A percentile compares a stretch with the other conserved stretches of the same genome.
Conservation (phyloP, 306 rosid genomes). For the Gynostemma pentaphyllum region DNA sequence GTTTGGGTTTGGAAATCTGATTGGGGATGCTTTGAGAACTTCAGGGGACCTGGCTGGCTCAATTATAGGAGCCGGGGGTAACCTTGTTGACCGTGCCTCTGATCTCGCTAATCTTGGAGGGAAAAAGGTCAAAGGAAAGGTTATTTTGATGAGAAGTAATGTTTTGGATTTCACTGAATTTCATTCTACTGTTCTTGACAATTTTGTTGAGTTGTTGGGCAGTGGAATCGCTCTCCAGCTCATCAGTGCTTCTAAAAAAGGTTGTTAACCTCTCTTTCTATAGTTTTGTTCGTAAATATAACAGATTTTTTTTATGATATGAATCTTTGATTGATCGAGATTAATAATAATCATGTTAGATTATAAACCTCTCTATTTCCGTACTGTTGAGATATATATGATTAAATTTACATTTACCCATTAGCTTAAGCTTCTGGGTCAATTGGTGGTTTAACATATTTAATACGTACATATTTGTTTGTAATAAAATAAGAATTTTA, state of each 20-base stretch:
- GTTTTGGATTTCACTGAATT: slow-evolving; percentile 63
- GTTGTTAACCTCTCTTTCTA: too few relatives aligned
- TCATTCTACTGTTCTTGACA: slow-evolving; percentile 36
- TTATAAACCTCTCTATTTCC: too few relatives aligned
- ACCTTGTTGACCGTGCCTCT: not conserved
- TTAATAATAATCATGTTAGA: too few relatives aligned
- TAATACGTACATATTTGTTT: too few relatives aligned
- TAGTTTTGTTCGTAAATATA: too few relatives aligned
- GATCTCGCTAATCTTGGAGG: not conserved
- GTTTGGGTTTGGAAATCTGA: not conserved
- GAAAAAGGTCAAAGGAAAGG: slow-evolving; percentile 37
- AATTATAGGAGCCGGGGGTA: not conserved
- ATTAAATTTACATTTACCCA: too few relatives aligned
- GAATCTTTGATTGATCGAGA: too few relatives aligned
- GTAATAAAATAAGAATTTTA: too few relatives aligned
- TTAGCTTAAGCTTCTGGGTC: too few relatives aligned
- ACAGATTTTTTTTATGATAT: too few relatives aligned
- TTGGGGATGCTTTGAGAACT: not conserved
- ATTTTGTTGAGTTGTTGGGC: slow-evolving; percentile 47
- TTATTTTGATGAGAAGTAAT: slow-evolving; percentile 64
- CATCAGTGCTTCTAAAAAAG: slow-evolving; percentile 28
- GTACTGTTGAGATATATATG: too few relatives aligned
- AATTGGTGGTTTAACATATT: too few relatives aligned
- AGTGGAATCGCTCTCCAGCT: slow-evolving; percentile 42
- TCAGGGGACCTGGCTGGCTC: not conserved